Evolutionary conservation across 2,329 filamentous ascomycete species (phyloP).

Genomic region (Colletotrichum phormii): DNA sequence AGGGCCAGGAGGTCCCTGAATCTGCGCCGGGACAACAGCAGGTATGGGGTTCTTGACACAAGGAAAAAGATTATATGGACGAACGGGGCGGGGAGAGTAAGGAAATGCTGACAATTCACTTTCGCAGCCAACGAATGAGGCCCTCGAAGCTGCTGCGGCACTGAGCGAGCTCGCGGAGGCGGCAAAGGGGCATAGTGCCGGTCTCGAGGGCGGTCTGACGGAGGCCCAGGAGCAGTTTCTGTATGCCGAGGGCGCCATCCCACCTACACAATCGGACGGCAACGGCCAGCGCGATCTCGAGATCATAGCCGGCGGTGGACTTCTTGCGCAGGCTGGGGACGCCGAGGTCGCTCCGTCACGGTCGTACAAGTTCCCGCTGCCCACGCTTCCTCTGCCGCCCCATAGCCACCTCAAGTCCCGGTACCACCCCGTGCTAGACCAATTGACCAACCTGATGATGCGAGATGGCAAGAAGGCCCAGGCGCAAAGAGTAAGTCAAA

Average conservation of each 20-base stretch:
- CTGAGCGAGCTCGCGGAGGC: constrained; percentile 26
- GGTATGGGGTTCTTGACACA: not conserved
- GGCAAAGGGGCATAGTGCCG: constrained; percentile 1
- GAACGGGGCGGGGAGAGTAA: not conserved
- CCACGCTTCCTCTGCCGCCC: constrained; percentile 73
- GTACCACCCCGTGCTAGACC: constrained; percentile 86
- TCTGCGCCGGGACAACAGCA: constrained; percentile 6
- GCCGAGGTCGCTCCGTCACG: constrained; percentile 45
- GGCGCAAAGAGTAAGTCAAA: constrained; percentile 83
- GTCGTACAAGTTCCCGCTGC: constrained; percentile 82
- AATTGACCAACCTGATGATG: constrained; percentile 94
- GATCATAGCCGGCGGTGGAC: constrained; percentile 45
- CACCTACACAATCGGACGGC: constrained; percentile 41
- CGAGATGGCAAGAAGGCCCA: constrained; percentile 87
- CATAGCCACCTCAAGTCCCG: constrained; percentile 77
- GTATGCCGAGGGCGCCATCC: constrained; percentile 55
- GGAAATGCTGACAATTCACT: constrained; percentile 3
- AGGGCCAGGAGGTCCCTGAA: constrained; percentile 1
- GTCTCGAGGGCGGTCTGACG: constrained; percentile 49
- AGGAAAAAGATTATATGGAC: not conserved
- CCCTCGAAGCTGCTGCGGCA: constrained; percentile 24
- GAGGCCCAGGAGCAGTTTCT: constrained; percentile 57
- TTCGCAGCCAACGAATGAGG: constrained; percentile 16
- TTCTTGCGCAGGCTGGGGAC: constrained; percentile 44
- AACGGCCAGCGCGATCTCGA: constrained; percentile 43